These are phyloP conservation scores for Scutellaria minor DNA, from an alignment of 257 asterid species.

Conservation along the genomic window DNA sequence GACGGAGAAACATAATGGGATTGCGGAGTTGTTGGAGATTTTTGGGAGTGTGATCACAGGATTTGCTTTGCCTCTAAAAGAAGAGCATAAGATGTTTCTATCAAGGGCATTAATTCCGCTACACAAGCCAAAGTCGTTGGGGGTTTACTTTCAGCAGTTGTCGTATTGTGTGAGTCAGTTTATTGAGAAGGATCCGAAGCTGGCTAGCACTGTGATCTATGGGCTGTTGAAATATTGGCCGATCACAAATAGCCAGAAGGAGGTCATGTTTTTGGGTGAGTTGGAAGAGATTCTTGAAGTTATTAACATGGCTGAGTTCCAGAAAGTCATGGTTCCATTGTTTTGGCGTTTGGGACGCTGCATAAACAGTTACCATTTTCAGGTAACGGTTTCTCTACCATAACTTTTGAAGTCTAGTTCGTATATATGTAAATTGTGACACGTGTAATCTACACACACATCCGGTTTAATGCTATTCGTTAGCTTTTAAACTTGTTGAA, in stretches of 20 bases:
- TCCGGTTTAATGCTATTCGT: neutral
- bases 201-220: slow-evolving; percentile 68
- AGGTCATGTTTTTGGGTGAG: slow-evolving; percentile 89
- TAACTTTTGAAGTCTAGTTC: neutral
- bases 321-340: slow-evolving; percentile 80
- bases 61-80: slow-evolving; percentile 85
- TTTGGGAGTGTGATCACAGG: slow-evolving; percentile 95
- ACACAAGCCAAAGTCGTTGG: slow-evolving; percentile 87
- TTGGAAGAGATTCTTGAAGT: slow-evolving; percentile 88
- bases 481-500: slow-evolving; percentile 17
- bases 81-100: slow-evolving; percentile 90
- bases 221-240: slow-evolving; percentile 96
- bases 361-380: slow-evolving; percentile 84
- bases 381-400: slow-evolving; percentile 50
- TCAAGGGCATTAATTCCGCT: slow-evolving; percentile 77
- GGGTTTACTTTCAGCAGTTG: slow-evolving; percentile 81
- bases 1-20: slow-evolving; percentile 80
- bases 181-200: slow-evolving; percentile 87
- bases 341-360: slow-evolving; percentile 76
- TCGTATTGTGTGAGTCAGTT: slow-evolving; percentile 81
- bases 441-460: slow-evolving; percentile 17
- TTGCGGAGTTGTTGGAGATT: slow-evolving; percentile 84
- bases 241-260: slow-evolving; percentile 85
- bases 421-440: slow-evolving; percentile 13
- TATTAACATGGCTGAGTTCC: slow-evolving; percentile 78